Conservation (phyloP, 2,329 filamentous ascomycete genomes). For the Colletotrichum sp. region DNA sequence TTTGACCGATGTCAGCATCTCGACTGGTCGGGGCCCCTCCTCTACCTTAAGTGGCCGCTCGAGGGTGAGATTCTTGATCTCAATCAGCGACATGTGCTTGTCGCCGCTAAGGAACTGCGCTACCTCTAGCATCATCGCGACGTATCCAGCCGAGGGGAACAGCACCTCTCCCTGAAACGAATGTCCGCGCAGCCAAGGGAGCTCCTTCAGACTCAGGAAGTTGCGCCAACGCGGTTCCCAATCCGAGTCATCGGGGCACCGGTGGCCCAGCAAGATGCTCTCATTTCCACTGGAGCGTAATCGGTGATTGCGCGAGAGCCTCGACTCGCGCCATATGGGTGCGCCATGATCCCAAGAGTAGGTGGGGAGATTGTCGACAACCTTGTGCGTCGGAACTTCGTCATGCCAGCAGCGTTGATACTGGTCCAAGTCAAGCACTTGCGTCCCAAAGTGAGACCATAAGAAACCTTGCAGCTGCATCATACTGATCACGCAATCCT, state of each 20-base stretch:
- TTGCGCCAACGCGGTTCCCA: constrained; percentile 11
- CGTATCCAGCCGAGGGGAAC: constrained; percentile 39
- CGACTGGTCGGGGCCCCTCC: neutral
- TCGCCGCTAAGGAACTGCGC: neutral
- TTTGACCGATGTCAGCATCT: neutral
- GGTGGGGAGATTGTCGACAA: constrained; percentile 25
- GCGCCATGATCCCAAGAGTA: constrained; percentile 21
- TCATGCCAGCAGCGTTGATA: neutral
- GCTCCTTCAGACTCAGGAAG: constrained; percentile 29
- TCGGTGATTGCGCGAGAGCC: constrained; percentile 8
- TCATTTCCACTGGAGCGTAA: neutral
- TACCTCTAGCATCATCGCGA: constrained; percentile 30
- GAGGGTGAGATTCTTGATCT: neutral
- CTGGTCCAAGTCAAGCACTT: neutral
- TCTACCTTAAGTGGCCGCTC: neutral
- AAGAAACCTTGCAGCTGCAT: neutral
- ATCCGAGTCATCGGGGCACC: neutral
- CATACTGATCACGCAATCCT: neutral
- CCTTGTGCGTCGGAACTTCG: neutral
- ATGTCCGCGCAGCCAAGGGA: constrained; percentile 52
- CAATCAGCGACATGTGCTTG: neutral
- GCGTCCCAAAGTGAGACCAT: neutral
- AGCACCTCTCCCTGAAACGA: constrained; percentile 47
- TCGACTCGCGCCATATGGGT: neutral
- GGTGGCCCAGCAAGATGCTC: constrained; percentile 3